Evolutionary conservation across 108 stramenopile species (phyloP).

Genomic region (Cyclostephanos tholiformis): DNA sequence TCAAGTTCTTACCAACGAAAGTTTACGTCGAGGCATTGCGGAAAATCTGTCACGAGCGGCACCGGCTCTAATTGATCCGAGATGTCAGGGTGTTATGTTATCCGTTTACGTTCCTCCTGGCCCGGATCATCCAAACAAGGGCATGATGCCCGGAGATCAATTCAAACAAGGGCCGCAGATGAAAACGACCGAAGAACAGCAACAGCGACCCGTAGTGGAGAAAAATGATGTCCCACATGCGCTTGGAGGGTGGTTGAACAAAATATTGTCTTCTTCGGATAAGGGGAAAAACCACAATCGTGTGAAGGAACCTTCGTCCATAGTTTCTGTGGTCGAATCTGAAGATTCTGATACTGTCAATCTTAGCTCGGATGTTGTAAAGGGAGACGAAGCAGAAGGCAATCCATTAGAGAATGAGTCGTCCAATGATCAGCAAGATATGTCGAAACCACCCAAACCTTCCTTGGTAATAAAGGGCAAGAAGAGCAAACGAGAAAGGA

Average conservation of each 20-base stretch:
- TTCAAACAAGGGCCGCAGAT: constrained; percentile 30
- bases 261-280: constrained; percentile 58
- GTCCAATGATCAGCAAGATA: constrained; percentile 6
- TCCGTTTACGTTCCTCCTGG: constrained; percentile 89
- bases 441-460: constrained; percentile 17
- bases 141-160: constrained; percentile 63
- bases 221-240: constrained; percentile 46
- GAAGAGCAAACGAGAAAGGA: constrained; percentile 55
- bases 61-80: constrained; percentile 86
- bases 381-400: constrained; percentile 31
- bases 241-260: constrained; percentile 80
- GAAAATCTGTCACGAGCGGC: constrained; percentile 85
- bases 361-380: constrained; percentile 5
- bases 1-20: constrained; percentile 76
- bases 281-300: constrained; percentile 17
- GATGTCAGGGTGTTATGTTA: constrained; percentile 91
- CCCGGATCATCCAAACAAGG: constrained; percentile 61
- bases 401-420: constrained; percentile 22
- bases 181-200: constrained; percentile 10
- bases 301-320: constrained; percentile 4
- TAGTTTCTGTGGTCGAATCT: constrained; percentile 11
- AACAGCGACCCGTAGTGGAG: constrained; percentile 11
- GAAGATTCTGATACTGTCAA: constrained; percentile 29
- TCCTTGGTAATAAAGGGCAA: constrained; percentile 29
- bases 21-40: constrained; percentile 77